Percentiles rank a stretch among this genome's conserved stretches.
Conservation (phyloP, 2,329 filamentous ascomycete genomes). For the Teratosphaeria destructans region DNA sequence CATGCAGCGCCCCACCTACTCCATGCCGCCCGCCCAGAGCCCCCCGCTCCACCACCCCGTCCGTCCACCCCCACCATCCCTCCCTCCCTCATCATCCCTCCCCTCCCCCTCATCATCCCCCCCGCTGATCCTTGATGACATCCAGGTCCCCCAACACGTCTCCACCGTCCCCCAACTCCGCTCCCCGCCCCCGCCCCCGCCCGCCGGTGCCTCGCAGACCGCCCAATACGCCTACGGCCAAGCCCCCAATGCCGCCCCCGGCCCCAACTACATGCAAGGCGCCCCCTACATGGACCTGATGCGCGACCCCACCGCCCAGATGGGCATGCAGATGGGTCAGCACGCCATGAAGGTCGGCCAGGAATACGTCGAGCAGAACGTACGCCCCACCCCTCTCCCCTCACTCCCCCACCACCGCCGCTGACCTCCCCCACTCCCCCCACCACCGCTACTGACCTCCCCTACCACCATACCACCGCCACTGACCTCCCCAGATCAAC, state of each 20-base stretch:
- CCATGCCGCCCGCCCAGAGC: slow-evolving; percentile 63
- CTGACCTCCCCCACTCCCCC: too few species aligned
- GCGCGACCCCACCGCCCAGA: slow-evolving; percentile 87
- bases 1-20: slow-evolving; percentile 83
- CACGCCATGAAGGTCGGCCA: slow-evolving; percentile 84
- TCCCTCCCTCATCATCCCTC: slow-evolving; percentile 52
- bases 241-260: slow-evolving; percentile 41
- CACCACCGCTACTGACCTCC: too few species aligned
- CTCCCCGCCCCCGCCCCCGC: slow-evolving; percentile 75
- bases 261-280: slow-evolving; percentile 34
- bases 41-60: slow-evolving; percentile 84
- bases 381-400: slow-evolving; percentile 34
- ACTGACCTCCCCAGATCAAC: slow-evolving; percentile 46
- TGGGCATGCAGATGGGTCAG: slow-evolving; percentile 89
- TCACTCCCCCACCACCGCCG: too few species aligned
- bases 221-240: slow-evolving; percentile 47
- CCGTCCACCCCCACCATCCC: slow-evolving; percentile 78
- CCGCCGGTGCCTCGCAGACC: slow-evolving; percentile 44
- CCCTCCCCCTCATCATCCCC: neutral
- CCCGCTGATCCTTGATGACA: neutral
- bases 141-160: slow-evolving; percentile 79
- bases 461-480: neutral
- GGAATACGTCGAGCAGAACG: slow-evolving; percentile 92
- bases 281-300: slow-evolving; percentile 79
- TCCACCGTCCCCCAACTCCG: slow-evolving; percentile 95